Evolutionary conservation across 2,329 filamentous ascomycete genomes (phyloP), one percentile per base, ranked within the genome.

Genomic region (Apiospora rasikravindrae): DNA sequence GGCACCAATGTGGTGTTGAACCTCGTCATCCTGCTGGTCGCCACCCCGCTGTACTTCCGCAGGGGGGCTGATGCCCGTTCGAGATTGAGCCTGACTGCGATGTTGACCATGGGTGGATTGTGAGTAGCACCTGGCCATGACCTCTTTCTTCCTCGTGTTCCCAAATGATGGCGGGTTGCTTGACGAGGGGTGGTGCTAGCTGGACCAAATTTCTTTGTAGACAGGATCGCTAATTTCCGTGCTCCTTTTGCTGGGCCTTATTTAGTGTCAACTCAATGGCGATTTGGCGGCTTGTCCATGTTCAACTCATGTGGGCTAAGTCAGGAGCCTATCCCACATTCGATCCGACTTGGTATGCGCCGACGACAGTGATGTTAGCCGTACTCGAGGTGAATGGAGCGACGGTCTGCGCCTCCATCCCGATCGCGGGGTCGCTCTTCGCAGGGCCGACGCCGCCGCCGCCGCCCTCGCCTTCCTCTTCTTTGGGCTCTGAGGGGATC

Each of bases 331-430:
- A 73, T 19, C 80, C 79, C 10, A 79, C 77, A 0, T 77, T 81
- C 71, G 80, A 81, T 64, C 78, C 78, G 47, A 78, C 77, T 4
- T 81, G 78, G 77, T 80, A 81, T 71, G 75, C 71, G 13, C 74
- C 77, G 22, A 74, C 75, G 24, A 77, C 73, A 47, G 70, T 78
- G 19, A 69, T 77, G 13, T 75, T 78, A 5, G 76, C 74, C 4
- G 69, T 69, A 11, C 47, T 77, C 5, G 77, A 78, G 64, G 73
- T 76, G 4, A 74, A 74, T 47, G 57, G 74, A 42, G 73, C 76
- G 4, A 75, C 71, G 10, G 76, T 77, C 66, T 79, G 78, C 73
- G 80, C 79, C 1, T 79, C 78, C 51, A 74, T 81, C 53, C 80
- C 80, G 16, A 77, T 80, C 22, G 80, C 57, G 57, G 57, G 29